Evolutionary conservation across 345 rosid genomes (phyloP).

Genomic region (Boechera divaricarpa): DNA sequence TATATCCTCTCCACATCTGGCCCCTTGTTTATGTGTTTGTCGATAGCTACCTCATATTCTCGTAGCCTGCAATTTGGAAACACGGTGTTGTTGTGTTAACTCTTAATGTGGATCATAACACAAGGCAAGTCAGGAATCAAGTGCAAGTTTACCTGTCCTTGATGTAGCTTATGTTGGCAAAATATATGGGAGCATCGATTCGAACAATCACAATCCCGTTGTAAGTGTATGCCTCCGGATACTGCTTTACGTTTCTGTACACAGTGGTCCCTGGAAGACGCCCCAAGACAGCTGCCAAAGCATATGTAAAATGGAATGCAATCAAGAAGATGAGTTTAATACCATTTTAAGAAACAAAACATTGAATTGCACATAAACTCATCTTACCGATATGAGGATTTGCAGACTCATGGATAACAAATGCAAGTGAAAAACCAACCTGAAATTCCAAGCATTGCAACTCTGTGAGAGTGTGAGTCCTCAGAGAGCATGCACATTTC

Average conservation of each 20-base stretch:
- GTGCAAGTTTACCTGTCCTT: constrained; percentile 70
- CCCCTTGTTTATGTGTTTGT: constrained; percentile 69
- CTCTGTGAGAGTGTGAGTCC: constrained; percentile 8
- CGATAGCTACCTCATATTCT: constrained; percentile 79
- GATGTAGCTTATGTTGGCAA: constrained; percentile 91
- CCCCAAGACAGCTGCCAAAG: constrained; percentile 86
- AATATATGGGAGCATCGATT: constrained; percentile 94
- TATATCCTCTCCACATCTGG: constrained; percentile 77
- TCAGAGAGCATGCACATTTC: constrained; percentile 1
- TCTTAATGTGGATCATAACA: constrained; percentile 20
- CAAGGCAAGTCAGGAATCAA: background rate
- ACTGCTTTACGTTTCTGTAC: constrained; percentile 85
- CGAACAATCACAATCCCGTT: constrained; percentile 93
- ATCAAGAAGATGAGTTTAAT: constrained; percentile 8
- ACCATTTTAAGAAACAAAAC: background rate
- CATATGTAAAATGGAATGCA: constrained; percentile 24
- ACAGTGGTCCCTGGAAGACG: constrained; percentile 98
- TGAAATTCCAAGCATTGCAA: constrained; percentile 48
- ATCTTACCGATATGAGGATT: constrained; percentile 94
- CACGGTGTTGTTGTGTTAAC: constrained; percentile 18
- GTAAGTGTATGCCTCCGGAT: constrained; percentile 94
- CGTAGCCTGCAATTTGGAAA: constrained; percentile 60
- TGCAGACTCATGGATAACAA: constrained; percentile 98
- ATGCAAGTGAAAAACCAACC: constrained; percentile 95
- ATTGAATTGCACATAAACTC: background rate